Evolutionary conservation across 2,329 filamentous ascomycete genomes (phyloP), one percentile per base, ranked within the genome.

Genomic region (Lecanicillium sp.): DNA sequence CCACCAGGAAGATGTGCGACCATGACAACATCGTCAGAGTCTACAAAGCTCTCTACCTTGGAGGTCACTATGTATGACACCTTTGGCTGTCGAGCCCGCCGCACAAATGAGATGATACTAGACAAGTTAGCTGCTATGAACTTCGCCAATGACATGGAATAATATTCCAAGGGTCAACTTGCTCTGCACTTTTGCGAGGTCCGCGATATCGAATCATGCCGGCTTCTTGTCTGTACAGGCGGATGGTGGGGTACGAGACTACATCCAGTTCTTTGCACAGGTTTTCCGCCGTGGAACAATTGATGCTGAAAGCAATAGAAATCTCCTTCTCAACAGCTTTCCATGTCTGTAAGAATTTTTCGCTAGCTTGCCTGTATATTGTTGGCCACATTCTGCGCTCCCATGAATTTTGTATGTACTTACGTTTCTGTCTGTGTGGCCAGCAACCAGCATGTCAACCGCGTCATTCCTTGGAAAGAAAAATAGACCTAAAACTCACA

Each of bases 191-290:
- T 32, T 52, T 62, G 15, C 67, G 57, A 1, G 62, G 57, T 1
- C 70, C 69, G 27, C 69, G 60, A 46, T 72, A 72, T 36, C 64
- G 50, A 10, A 47, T 51, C 33, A 55, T 54, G 4, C 48, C 44
- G 3, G 58, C 55, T 18, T 59, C 52, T 3, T 51, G 49, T 29
- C 57, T 57, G 42, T 66, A 68, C 9, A 66, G 58, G 0, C 69
- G 61, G 27, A 74, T 60, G 6, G 69, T 57, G 3, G 69, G 69
- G 42, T 66, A 70, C 1, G 68, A 70, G 11, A 56, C 54, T 20
- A 73, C 54, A 17, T 59, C 56, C 33, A 60, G 51, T 18, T 65
- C 57, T 35, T 55, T 45, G 47, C 69, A 73, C n/a, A 69, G 45
- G 6, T 52, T 43, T 3, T 46, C n/a, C 3, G 55, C 46, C 2